phyloP scores from a whole-genome alignment of 2,329 filamentous ascomycete species.

The Colletotrichum neosansevieriae region DNA sequence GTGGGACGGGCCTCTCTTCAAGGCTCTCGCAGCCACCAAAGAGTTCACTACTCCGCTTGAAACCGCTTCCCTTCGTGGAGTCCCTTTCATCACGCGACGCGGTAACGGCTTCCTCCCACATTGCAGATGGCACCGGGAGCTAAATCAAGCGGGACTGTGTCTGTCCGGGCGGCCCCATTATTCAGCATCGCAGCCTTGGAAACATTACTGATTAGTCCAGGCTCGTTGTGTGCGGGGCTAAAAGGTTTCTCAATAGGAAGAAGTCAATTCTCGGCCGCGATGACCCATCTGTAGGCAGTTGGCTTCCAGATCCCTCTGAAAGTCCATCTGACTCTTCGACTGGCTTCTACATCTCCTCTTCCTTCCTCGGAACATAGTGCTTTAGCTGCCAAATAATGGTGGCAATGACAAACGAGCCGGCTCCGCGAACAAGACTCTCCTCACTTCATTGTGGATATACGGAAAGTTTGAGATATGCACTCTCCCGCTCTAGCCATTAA shows the following conservation, averaged over 20 bases:
- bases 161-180: not conserved
- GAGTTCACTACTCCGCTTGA: not conserved
- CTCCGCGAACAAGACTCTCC: no score
- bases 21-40: not conserved
- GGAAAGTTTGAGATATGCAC: not conserved
- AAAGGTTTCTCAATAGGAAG: no score
- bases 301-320: no score
- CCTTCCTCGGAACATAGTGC: no score
- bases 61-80: not conserved
- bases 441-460: not conserved
- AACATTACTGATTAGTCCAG: no score
- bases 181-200: not conserved
- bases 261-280: no score
- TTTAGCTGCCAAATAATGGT: no score
- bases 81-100: not conserved
- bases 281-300: no score
- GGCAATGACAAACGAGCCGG: no score
- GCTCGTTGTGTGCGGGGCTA: no score
- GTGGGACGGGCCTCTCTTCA: not conserved
- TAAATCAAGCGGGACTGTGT: slow-evolving; percentile 1
- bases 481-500: not conserved
- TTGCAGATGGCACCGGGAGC: slow-evolving; percentile 2
- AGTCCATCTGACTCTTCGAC: no score
- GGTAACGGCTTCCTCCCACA: not conserved
- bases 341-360: no score